Conservation (phyloP, 352 stramenopile species). For the Thalassiosira pacifica region DNA sequence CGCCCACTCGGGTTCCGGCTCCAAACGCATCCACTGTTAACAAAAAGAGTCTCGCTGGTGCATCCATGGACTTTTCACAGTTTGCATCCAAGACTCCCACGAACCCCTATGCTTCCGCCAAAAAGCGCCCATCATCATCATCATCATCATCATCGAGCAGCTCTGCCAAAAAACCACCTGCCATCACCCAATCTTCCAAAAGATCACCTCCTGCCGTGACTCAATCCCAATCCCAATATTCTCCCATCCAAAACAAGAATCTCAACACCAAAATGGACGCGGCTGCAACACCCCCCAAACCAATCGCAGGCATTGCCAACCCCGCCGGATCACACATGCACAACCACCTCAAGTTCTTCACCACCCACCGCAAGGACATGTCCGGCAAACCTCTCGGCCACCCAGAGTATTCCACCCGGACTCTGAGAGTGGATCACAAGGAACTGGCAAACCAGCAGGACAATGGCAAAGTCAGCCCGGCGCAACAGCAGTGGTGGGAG, state of each 20-base stretch:
- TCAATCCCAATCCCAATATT: not conserved
- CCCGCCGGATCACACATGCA: conserved; percentile 89
- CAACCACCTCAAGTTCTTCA: conserved; percentile 92
- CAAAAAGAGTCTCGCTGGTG: not conserved
- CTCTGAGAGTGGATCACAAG: conserved; percentile 89
- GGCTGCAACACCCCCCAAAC: conserved; percentile 8
- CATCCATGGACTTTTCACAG: conserved; percentile 42
- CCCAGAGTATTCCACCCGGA: conserved; percentile 93
- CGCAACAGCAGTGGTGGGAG: conserved; percentile 98
- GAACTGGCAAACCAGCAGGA: conserved; percentile 61
- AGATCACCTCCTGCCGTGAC: too few relatives aligned
- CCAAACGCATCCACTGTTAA: conserved; percentile 4
- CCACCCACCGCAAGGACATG: conserved; percentile 90
- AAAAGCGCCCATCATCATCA: not conserved
- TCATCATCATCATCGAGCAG: not conserved
- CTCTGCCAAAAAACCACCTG: not conserved
- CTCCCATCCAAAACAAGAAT: not conserved
- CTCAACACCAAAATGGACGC: not conserved
- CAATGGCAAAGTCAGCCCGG: conserved; percentile 92
- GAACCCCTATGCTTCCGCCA: not conserved
- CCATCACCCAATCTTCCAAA: too few relatives aligned
- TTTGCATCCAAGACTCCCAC: conserved; percentile 37
- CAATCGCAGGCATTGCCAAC: conserved; percentile 10
- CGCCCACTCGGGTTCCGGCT: conserved; percentile 43
- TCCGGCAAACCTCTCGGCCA: conserved; percentile 89